Conservation (phyloP, 2,329 filamentous ascomycete genomes). For the Trichoderma sp. region DNA sequence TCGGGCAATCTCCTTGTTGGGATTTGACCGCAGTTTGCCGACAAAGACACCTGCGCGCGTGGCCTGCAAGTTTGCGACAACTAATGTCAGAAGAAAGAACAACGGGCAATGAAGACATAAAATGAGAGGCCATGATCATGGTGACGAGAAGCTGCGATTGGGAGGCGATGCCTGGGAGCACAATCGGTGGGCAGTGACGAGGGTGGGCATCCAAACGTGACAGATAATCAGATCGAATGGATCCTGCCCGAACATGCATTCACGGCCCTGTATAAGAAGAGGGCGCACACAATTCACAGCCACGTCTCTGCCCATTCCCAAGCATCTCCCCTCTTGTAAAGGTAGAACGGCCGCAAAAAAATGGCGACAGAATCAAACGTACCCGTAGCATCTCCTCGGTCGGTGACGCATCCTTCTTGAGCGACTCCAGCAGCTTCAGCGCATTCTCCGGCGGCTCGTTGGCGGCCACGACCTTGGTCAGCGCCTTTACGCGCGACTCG, state of each 20-base stretch:
- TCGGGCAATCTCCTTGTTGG: constrained; percentile 77
- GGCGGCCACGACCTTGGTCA: constrained; percentile 74
- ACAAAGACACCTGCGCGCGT: constrained; percentile 92
- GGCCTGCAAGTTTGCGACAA: constrained; percentile 46
- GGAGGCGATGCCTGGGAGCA: background rate
- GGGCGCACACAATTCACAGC: background rate
- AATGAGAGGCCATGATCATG: background rate
- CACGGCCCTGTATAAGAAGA: background rate
- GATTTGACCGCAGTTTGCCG: constrained; percentile 75
- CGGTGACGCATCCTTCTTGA: constrained; percentile 78
- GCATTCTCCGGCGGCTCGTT: constrained; percentile 75
- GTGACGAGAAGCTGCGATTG: background rate
- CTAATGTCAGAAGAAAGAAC: background rate
- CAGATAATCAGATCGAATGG: background rate
- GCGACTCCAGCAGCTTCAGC: constrained; percentile 70
- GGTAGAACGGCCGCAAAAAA: background rate
- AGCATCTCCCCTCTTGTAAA: background rate
- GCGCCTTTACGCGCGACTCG: constrained; percentile 71
- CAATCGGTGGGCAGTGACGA: background rate
- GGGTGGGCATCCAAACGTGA: background rate
- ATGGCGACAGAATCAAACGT: constrained; percentile 26
- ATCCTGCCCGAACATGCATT: background rate
- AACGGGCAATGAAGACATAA: background rate
- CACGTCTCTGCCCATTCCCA: background rate
- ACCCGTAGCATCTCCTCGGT: constrained; percentile 88